Base-by-base conservation (phyloP, 2,329 filamentous ascomycete genomes). In the Penicillium griseofulvum region DNA sequence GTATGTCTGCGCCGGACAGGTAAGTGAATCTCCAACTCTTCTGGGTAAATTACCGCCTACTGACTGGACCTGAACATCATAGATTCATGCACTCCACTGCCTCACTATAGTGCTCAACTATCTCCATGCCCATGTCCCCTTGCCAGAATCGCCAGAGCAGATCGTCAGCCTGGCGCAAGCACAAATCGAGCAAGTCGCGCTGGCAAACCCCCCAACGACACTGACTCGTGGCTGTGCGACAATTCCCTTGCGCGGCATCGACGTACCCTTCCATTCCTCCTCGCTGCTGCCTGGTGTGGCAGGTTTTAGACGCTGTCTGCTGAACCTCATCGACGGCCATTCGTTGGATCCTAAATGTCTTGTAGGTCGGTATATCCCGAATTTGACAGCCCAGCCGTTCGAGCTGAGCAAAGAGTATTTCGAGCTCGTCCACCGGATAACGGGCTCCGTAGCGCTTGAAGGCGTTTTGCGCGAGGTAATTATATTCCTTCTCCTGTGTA, bases 181-280 rank as follows among this genome's bases (percentile, higher is more conserved):
- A 34, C 31, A 48, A 31, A 24, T 48, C 17, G 45, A 33, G 45
- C 29, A 48, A 12, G 17, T 48, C 82, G 85, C 71, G 96, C 82
- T 83, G 68, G 93, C 93, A 26, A 77, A 97, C 49, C 89, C 94
- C 63, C 85, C 97, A 41, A 85, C 96, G 80, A 36, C 33, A 36
- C 33, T 36, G 33, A 36, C 33, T 36, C 89, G 92, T 64, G 93
- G 93, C 17, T 94, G 93, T 69, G 93, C 93, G 28, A 96, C 92
- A 11, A 96, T 97, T 65, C 93, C 93, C 38, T 87, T 97, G 58
- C 89, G 88, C 69, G 93, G 93, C 55, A 93, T 48, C 19, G 45
- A 97, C 68, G 93, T 97, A 71, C 93, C 93, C 33, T 97, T 97
- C 88, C 93, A 97, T 83, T 93, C 88, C 14, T 29, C 45, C 19